A percentile compares a stretch with the other conserved stretches of the same genome.
Evolutionary conservation across 768 basidiomycete species (phyloP).

Genomic region (Suillus subalutaceus): DNA sequence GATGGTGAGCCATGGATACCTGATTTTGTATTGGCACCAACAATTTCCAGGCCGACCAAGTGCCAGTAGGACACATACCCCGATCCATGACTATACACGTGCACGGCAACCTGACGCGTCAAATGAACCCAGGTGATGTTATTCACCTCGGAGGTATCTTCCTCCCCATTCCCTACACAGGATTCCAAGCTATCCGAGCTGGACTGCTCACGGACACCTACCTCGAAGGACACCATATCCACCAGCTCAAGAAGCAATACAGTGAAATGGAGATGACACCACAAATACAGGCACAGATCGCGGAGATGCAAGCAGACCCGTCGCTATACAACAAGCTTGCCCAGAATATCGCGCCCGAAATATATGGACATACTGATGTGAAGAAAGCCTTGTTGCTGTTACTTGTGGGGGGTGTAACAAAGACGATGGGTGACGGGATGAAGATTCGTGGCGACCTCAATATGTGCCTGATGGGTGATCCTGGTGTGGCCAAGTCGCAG

Average conservation of each 20-base stretch:
- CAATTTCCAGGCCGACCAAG: slow-evolving; percentile 84
- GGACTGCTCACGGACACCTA: slow-evolving; percentile 97
- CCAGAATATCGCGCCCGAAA: slow-evolving; percentile 95
- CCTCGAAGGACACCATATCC: slow-evolving; percentile 86
- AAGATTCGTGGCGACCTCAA: slow-evolving; percentile 98
- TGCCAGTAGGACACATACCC: slow-evolving; percentile 98
- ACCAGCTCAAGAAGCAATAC: slow-evolving; percentile 98
- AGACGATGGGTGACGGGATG: slow-evolving; percentile 95
- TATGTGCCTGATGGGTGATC: slow-evolving; percentile 98
- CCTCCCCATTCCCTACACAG: slow-evolving; percentile 96
- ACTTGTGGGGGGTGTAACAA: slow-evolving; percentile 95
- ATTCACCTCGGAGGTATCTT: slow-evolving; percentile 96
- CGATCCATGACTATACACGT: slow-evolving; percentile 98
- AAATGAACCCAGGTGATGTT: slow-evolving; percentile 94
- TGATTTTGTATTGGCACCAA: slow-evolving; percentile 11
- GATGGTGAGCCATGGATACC: slow-evolving; percentile 61
- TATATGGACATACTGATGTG: slow-evolving; percentile 96
- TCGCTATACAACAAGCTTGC: slow-evolving; percentile 88
- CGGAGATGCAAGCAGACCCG: slow-evolving; percentile 70
- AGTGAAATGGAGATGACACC: slow-evolving; percentile 92
- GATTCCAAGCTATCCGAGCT: slow-evolving; percentile 95
- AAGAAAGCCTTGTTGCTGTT: slow-evolving; percentile 94
- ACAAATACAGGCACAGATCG: slow-evolving; percentile 71
- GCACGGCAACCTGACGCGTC: slow-evolving; percentile 85
- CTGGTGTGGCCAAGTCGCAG: slow-evolving; percentile 98